Evolutionary conservation across 2,329 filamentous ascomycete species (phyloP), one percentile per base, ranked within the genome.

Genomic region (Neophaeococcomyces aloes): DNA sequence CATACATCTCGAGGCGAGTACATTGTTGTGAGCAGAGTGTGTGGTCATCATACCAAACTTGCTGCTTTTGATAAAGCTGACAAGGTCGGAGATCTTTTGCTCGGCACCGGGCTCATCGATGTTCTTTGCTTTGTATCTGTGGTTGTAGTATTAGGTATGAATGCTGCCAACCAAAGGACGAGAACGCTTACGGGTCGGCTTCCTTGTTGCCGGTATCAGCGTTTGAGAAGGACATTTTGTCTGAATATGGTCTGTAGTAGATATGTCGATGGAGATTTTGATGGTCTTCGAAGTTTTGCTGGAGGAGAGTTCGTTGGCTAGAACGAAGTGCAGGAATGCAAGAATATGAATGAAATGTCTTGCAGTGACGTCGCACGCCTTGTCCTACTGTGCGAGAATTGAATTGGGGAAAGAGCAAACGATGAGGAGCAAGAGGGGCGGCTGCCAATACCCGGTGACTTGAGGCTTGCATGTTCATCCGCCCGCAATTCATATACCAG

Each of bases 21-120:
- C 71, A 10, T 80, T 81, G 0, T 71, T 75, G 29, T 72, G 69
- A 2, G 74, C 68, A 38, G 81, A 78, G 38, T 79, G 73, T 17
- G 87, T 93, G 7, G 86, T 91, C 78, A 94, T 79, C 81, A 94
- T 85, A 63, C 83, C 84, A 60, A 86, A 93, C 66, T 93, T 94
- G 69, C 73, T 75, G 49, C 72, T 70, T 29, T 75, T 71, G 59
- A 85, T 75, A 63, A 94, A 94, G 11, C 70, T 66, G 55, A 72
- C 68, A 30, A 94, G 73, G 47, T 83, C 84, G 47, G 82, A 74
- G 50, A 93, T 70, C 69, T 93, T 94, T 51, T 85, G 75, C 54
- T 83, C 75, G 27, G 86, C 64, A 2, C 78, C 69, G 53, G 76
- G 67, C 35, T 94, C 86, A 56, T 86, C 74, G 46, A 78, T 69